Percentiles rank a stretch among this genome's conserved stretches.
phyloP scores from a whole-genome alignment of 2,329 filamentous ascomycete genomes.

The Colletotrichum sp. region DNA sequence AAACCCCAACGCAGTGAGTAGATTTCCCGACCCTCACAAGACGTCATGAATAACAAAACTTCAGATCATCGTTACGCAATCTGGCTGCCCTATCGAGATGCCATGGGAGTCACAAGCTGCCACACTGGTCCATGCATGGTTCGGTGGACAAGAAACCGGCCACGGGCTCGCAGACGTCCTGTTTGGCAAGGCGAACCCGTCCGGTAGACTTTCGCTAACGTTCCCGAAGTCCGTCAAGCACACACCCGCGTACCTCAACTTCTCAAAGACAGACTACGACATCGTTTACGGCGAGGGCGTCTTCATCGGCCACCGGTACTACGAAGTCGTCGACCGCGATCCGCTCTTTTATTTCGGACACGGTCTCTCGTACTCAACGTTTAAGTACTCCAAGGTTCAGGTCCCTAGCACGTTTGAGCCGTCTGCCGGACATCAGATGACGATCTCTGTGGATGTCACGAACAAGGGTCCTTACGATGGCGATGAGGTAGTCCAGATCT shows the following conservation, averaged over 20 bases:
- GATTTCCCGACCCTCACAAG: accelerated
- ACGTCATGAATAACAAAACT: accelerated
- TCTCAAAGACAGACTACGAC: constrained; percentile 70
- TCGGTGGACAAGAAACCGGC: constrained; percentile 85
- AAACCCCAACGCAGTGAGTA: constrained; percentile 67
- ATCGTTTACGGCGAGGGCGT: constrained; percentile 82
- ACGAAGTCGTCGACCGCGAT: constrained; percentile 70
- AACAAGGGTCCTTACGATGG: constrained; percentile 12
- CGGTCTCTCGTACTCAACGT: constrained; percentile 79
- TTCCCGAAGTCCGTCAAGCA: constrained; percentile 74
- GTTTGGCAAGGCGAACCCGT: constrained; percentile 76
- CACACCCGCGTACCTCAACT: constrained; percentile 80
- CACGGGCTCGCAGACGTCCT: constrained; percentile 81
- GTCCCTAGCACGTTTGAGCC: constrained; percentile 39
- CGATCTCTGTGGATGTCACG: constrained; percentile 21
- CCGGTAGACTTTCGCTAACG: constrained; percentile 74
- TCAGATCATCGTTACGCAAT: constrained; percentile 73
- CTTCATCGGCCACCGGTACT: constrained; percentile 82
- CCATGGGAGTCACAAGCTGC: constrained; percentile 65
- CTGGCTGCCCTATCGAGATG: constrained; percentile 77
- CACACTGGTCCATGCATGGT: constrained; percentile 79
- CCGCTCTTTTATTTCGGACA: constrained; percentile 81
- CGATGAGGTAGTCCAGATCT: constrained; percentile 57
- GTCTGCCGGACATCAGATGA: constrained; percentile 45
- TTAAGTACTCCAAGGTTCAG: constrained; percentile 58